Conservation (phyloP, 2,329 filamentous ascomycete genomes). For the Fusarium devonianum region DNA sequence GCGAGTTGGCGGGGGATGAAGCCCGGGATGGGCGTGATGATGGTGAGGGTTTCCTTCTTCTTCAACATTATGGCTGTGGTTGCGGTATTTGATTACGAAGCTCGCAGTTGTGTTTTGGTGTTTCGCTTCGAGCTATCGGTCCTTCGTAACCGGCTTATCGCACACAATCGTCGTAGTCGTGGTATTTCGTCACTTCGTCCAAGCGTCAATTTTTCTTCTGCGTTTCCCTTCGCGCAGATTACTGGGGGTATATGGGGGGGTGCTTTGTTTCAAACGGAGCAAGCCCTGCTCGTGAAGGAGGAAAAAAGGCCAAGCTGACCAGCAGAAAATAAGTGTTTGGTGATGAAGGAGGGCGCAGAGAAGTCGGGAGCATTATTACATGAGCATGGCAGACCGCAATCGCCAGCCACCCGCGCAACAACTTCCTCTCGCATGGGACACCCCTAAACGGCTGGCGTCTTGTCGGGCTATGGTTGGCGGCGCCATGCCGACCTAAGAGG, state of each 20-base stretch:
- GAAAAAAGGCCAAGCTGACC: conserved; percentile 1
- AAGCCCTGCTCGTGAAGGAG: conserved; percentile 5
- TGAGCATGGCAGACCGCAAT: conserved; percentile 1
- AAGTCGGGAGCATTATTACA: background rate
- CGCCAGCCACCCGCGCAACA: conserved; percentile 13
- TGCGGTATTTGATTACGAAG: too few relatives aligned
- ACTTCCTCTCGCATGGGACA: background rate
- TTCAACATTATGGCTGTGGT: conserved; percentile 55
- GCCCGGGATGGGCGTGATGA: conserved; percentile 73
- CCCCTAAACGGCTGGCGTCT: conserved; percentile 11
- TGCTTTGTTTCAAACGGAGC: conserved; percentile 2
- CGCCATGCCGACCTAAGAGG: too few relatives aligned
- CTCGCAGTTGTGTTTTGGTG: conserved; percentile 1
- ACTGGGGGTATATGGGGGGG: background rate
- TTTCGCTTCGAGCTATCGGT: conserved; percentile 3
- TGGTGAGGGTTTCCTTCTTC: conserved; percentile 71
- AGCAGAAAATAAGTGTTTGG: too few relatives aligned
- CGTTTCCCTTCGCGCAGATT: conserved; percentile 6
- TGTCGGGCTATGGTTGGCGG: background rate
- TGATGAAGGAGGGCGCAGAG: conserved; percentile 7
- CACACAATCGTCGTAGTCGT: conserved; percentile 4
- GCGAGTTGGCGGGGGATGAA: conserved; percentile 76
- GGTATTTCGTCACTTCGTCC: conserved; percentile 1
- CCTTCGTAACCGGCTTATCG: conserved; percentile 4
- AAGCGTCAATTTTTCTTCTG: background rate